A percentile compares a stretch with the other conserved stretches of the same genome.
phyloP scores from a whole-genome alignment of 345 rosid species.

The Murraya koenigii region DNA sequence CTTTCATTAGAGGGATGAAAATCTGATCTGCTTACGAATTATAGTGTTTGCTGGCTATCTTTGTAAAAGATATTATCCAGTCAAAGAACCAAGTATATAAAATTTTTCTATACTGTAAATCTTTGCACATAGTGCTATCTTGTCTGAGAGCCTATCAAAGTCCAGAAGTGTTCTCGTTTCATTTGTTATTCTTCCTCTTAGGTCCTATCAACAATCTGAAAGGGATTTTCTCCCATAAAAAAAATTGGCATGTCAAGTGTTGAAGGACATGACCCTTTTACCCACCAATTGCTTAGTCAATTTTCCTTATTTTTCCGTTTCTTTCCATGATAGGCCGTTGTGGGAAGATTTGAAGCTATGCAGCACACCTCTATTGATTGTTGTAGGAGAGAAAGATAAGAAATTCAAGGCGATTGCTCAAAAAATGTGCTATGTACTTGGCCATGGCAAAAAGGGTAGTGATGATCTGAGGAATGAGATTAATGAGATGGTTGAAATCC shows the following conservation, averaged over 20 bases:
- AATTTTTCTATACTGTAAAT: not conserved
- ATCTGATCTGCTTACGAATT: not conserved
- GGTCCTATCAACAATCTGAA: not conserved
- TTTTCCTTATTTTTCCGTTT: not conserved
- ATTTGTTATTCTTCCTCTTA: not conserved
- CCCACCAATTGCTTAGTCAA: not conserved
- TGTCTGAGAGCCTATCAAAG: not conserved
- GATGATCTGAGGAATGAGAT: slow-evolving; percentile 6
- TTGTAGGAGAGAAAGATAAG: slow-evolving; percentile 65
- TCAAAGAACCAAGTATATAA: not conserved
- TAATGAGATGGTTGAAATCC: slow-evolving; percentile 50
- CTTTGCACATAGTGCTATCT: not conserved
- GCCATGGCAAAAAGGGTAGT: slow-evolving; percentile 16
- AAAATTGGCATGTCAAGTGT: not conserved
- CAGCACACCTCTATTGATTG: slow-evolving; percentile 46
- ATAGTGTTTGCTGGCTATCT: not conserved
- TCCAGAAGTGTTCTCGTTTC: not conserved
- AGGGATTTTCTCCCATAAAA: not conserved
- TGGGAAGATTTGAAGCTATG: slow-evolving; percentile 80
- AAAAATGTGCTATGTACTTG: slow-evolving; percentile 41
- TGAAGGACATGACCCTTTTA: not conserved
- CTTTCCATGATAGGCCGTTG: slow-evolving; percentile 50
- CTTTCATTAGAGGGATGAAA: not conserved
- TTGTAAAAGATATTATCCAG: not conserved
- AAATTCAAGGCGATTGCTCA: slow-evolving; percentile 66